Conservation (phyloP, 805 yeast species). For the Saccharomycopsis fodiens region DNA sequence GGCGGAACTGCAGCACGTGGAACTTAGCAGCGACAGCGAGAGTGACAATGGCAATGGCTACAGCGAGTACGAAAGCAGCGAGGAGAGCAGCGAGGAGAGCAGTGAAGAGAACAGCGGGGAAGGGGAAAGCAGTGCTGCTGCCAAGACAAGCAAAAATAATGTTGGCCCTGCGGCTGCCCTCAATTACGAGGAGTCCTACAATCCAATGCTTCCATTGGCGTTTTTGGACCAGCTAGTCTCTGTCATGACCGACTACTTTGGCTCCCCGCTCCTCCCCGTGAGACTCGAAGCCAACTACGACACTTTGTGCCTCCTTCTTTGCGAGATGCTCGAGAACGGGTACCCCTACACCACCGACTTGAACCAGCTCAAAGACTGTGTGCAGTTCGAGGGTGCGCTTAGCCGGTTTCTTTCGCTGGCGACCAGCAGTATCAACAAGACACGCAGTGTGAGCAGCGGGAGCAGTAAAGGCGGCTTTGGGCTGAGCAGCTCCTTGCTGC, state of each 20-base stretch:
- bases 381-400: slow-evolving; percentile 56
- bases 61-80: slow-evolving; percentile 19
- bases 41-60: slow-evolving; percentile 20
- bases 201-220: slow-evolving; percentile 49
- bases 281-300: slow-evolving; percentile 67
- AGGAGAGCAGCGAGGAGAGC: slow-evolving; percentile 12
- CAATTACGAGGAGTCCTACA: slow-evolving; percentile 28
- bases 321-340: slow-evolving; percentile 74
- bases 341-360: slow-evolving; percentile 66
- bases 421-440: slow-evolving; percentile 23
- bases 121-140: slow-evolving; percentile 10
- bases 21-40: slow-evolving; percentile 11
- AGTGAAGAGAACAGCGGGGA: not conserved
- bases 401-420: slow-evolving; percentile 42
- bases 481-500: slow-evolving; percentile 5
- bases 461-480: slow-evolving; percentile 5
- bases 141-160: not conserved
- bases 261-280: slow-evolving; percentile 42
- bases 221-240: slow-evolving; percentile 44
- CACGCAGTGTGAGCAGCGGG: slow-evolving; percentile 1
- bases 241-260: slow-evolving; percentile 52
- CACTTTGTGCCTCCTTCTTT: slow-evolving; percentile 59
- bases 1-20: not conserved
- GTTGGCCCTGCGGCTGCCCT: slow-evolving; percentile 12
- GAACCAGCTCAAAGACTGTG: slow-evolving; percentile 58